Base-by-base conservation (phyloP, 106 monocot genomes). In the Iris macrosiphon region DNA sequence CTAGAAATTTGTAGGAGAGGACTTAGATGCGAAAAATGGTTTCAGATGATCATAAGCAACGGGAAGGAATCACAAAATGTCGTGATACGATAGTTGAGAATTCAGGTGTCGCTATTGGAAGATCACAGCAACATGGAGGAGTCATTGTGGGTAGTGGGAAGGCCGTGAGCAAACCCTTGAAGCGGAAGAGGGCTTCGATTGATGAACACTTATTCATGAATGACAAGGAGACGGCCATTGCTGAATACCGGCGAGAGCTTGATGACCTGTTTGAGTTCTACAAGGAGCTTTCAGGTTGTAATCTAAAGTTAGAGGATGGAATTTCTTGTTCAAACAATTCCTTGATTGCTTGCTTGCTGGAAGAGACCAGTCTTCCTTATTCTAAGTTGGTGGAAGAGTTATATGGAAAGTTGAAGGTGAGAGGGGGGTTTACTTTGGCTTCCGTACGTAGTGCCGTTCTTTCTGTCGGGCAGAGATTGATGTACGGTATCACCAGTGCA, bases 361-460 rank as follows among this genome's bases (percentile, higher is more conserved):
- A 92, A 57, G 92, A 85, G 56, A 92, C 73, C 29, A 62, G 13
- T 28, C 76, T 82, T 65, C 60, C 86, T 6, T 82, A 76, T 56
- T 79, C 82, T 12, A 79, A 75, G 52, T 42, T 92, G 63, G 78
- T 69, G 2, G 76, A 61, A 8, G 79, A 86, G 72, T 82, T 92
- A 20, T 71, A 68, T 60, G 64, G 66, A 20, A 82, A 68, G 49
- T 29, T 92, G 29, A 81, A n/a, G n/a, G n/a, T n/a, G n/a, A n/a
- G n/a, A n/a, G n/a, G 73, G 41, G 69, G 30, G 20, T 48, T 82
- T 14, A 76, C 72, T 3, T 61, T 82, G 70, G 69, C 72, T 33
- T 79, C 61, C 3, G 69, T 92, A 18, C 68, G 64, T 0, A 57
- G 70, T 27, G 70, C 60, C 18, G 52, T 92, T 24, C 85, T 79